Evolutionary conservation across 2,329 filamentous ascomycete species (phyloP).

Genomic region (Colletotrichum lindemuthianum): DNA sequence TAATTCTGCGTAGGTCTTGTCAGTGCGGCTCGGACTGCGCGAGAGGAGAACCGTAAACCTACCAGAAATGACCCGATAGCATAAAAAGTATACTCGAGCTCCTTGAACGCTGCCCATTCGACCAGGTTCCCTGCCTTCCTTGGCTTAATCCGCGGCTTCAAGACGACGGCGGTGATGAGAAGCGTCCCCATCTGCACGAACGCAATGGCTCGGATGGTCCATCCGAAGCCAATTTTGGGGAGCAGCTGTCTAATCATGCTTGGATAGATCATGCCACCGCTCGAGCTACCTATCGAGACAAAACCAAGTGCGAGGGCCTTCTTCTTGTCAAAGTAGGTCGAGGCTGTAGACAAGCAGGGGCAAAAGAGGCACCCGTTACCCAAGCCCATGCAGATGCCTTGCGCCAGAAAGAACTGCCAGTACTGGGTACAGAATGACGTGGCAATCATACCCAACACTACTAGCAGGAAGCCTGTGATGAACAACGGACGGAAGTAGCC

Average conservation of each 20-base stretch:
- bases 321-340: conserved; percentile 71
- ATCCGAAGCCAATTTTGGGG: conserved; percentile 64
- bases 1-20: conserved; percentile 49
- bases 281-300: conserved; percentile 66
- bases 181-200: conserved; percentile 65
- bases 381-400: conserved; percentile 65
- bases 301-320: conserved; percentile 71
- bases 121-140: conserved; percentile 53
- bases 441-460: conserved; percentile 58
- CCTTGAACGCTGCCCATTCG: conserved; percentile 57
- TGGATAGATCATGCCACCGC: conserved; percentile 67
- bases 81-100: conserved; percentile 55
- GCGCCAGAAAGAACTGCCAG: conserved; percentile 65
- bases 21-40: conserved; percentile 4
- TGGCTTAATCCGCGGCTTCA: conserved; percentile 54
- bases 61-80: conserved; percentile 46
- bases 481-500: conserved; percentile 61
- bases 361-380: conserved; percentile 73
- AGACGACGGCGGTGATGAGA: conserved; percentile 48
- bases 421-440: conserved; percentile 57
- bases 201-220: conserved; percentile 68
- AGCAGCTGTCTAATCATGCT: conserved; percentile 66
- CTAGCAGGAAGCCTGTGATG: conserved; percentile 51
- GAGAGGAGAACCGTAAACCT: not conserved
- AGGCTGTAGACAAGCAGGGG: conserved; percentile 70